Percentiles rank a stretch among this genome's conserved stretches.
Evolutionary conservation across 345 rosid genomes (phyloP).

Genomic region (Euphorbia peplus): DNA sequence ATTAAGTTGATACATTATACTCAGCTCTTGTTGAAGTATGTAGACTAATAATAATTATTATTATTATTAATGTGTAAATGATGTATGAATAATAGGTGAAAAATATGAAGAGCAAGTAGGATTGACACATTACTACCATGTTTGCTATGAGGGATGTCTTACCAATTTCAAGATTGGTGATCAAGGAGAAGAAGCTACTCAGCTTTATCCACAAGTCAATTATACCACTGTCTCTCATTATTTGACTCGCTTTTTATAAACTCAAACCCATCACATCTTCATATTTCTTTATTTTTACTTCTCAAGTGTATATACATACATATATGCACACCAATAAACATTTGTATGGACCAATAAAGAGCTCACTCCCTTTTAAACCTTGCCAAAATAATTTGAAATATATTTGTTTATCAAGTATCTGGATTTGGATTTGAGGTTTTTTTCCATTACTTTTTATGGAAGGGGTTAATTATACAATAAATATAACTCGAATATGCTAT

Average conservation of each 20-base stretch:
- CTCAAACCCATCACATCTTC: neutral
- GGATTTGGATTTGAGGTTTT: no score
- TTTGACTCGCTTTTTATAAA: constrained; percentile 39
- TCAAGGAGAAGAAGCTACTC: constrained; percentile 41
- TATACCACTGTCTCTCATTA: constrained; percentile 40
- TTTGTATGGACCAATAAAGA: neutral
- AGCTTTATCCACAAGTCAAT: constrained; percentile 40
- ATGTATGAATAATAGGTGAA: constrained; percentile 23
- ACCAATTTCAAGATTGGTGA: constrained; percentile 47
- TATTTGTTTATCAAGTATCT: no score
- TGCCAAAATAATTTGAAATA: no score
- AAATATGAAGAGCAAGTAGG: constrained; percentile 47
- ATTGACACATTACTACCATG: constrained; percentile 50
- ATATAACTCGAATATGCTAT: no score
- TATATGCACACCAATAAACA: neutral
- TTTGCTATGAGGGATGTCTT: constrained; percentile 59
- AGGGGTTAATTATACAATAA: no score
- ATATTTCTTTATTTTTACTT: neutral
- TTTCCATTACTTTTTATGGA: no score
- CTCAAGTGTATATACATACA: neutral
- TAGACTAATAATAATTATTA: no score
- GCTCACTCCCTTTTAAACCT: neutral
- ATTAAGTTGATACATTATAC: no score
- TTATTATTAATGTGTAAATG: no score
- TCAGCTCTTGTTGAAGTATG: no score